Conservation (phyloP, 495 filamentous ascomycete species). For the Lentithecium fluviatile region DNA sequence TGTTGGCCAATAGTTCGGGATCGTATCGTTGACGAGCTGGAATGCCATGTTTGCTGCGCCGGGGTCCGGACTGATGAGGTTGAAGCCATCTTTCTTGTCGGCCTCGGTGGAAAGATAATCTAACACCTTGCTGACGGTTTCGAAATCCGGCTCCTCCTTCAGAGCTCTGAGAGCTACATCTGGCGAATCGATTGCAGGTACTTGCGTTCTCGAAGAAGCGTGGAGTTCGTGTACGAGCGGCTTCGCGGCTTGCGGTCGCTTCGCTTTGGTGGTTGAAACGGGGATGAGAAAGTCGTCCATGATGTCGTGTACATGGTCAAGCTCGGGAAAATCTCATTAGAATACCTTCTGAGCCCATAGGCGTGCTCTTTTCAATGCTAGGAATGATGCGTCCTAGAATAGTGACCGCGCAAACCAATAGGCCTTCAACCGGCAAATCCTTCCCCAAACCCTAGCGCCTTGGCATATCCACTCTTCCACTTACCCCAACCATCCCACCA, state of each 20-base stretch:
- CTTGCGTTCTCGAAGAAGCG: constrained; percentile 1
- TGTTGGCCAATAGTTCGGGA: constrained; percentile 72
- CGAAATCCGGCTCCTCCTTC: constrained; percentile 62
- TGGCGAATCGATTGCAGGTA: constrained; percentile 41
- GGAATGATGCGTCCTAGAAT: no score
- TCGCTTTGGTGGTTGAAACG: constrained; percentile 34
- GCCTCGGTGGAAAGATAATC: constrained; percentile 50
- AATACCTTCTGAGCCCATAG: background rate
- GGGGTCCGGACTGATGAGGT: constrained; percentile 63
- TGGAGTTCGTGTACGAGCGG: constrained; percentile 22
- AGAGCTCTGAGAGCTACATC: constrained; percentile 63
- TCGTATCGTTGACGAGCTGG: constrained; percentile 63
- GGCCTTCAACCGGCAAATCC: background rate
- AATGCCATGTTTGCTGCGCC: constrained; percentile 68
- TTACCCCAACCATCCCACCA: no score
- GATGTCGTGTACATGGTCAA: constrained; percentile 16
- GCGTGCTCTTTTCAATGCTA: no score
- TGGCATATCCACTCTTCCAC: background rate
- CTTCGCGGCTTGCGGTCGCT: background rate
- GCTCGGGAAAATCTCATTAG: no score
- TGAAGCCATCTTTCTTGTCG: constrained; percentile 47
- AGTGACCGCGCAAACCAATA: background rate
- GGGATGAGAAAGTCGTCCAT: constrained; percentile 45
- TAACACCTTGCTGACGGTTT: constrained; percentile 55
- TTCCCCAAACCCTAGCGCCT: constrained; percentile 5